Evolutionary conservation across 2,329 filamentous ascomycete genomes (phyloP).

Genomic region (Mollisiaceae sp.): DNA sequence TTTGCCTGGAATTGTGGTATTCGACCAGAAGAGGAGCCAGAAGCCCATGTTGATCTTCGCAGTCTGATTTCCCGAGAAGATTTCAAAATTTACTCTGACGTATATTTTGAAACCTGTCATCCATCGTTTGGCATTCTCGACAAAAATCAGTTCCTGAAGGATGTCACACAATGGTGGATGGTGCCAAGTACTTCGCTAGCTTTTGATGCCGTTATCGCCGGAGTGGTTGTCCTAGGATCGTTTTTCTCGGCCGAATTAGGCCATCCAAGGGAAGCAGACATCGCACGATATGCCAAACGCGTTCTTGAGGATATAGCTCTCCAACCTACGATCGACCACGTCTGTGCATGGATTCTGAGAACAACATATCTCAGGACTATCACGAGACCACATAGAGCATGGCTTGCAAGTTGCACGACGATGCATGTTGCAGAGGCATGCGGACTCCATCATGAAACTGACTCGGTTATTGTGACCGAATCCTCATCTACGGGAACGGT

Average conservation of each 20-base stretch:
- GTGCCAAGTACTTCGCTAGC: slow-evolving; percentile 34
- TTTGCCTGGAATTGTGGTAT: slow-evolving; percentile 46
- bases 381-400: slow-evolving; percentile 34
- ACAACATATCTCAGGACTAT: slow-evolving; percentile 35
- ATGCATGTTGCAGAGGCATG: slow-evolving; percentile 37
- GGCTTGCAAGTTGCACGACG: slow-evolving; percentile 34
- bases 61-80: slow-evolving; percentile 38
- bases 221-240: slow-evolving; percentile 43
- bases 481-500: background rate
- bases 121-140: slow-evolving; percentile 43
- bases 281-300: slow-evolving; percentile 30
- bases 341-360: slow-evolving; percentile 32
- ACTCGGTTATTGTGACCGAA: slow-evolving; percentile 33
- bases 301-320: slow-evolving; percentile 32
- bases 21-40: slow-evolving; percentile 38
- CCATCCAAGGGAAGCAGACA: slow-evolving; percentile 36
- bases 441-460: slow-evolving; percentile 38
- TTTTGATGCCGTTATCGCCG: slow-evolving; percentile 44
- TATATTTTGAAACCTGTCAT: slow-evolving; percentile 39
- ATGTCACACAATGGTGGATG: slow-evolving; percentile 42
- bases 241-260: slow-evolving; percentile 40
- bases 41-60: slow-evolving; percentile 33
- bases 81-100: slow-evolving; percentile 35
- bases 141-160: slow-evolving; percentile 34
- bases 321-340: slow-evolving; percentile 33